phyloP scores from a whole-genome alignment of 1,139 yeast genomes.

The Scheffersomyces lignicola region DNA sequence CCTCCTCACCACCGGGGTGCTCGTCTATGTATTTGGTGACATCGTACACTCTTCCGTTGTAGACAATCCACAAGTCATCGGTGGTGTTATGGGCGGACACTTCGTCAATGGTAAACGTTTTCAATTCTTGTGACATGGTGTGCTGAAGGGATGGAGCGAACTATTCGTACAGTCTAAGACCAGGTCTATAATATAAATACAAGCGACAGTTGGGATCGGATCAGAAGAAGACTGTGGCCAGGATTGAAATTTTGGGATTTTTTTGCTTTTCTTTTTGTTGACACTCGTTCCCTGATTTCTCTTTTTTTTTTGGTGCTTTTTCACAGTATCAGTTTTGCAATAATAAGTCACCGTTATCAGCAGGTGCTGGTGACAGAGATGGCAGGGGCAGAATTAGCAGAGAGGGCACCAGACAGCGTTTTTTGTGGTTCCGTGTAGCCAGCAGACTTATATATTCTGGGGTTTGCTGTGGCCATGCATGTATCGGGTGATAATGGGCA shows the following conservation, averaged over 20 bases:
- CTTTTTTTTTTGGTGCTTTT: conserved; percentile 1
- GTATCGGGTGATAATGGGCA: too few relatives aligned
- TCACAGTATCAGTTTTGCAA: too few relatives aligned
- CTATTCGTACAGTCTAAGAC: background rate
- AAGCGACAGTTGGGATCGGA: background rate
- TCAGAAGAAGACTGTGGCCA: background rate
- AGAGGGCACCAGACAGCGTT: too few relatives aligned
- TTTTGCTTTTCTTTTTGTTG: background rate
- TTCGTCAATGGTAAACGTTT: conserved; percentile 53
- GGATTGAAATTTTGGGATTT: background rate
- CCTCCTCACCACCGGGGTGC: conserved; percentile 98
- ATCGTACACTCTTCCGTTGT: conserved; percentile 89
- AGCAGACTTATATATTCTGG: too few relatives aligned
- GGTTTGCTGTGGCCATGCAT: too few relatives aligned
- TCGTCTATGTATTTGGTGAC: conserved; percentile 83
- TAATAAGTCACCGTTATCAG: too few relatives aligned
- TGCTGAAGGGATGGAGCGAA: too few relatives aligned
- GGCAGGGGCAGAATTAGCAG: too few relatives aligned
- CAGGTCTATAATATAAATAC: background rate
- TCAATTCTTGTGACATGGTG: conserved; percentile 3
- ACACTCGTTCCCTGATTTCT: background rate
- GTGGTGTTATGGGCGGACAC: conserved; percentile 73
- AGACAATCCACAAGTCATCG: conserved; percentile 87
- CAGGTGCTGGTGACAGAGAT: too few relatives aligned
- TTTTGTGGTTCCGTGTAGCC: too few relatives aligned